Evolutionary conservation across 2,329 filamentous ascomycete species (phyloP).

Genomic region (Cadophora sp.): DNA sequence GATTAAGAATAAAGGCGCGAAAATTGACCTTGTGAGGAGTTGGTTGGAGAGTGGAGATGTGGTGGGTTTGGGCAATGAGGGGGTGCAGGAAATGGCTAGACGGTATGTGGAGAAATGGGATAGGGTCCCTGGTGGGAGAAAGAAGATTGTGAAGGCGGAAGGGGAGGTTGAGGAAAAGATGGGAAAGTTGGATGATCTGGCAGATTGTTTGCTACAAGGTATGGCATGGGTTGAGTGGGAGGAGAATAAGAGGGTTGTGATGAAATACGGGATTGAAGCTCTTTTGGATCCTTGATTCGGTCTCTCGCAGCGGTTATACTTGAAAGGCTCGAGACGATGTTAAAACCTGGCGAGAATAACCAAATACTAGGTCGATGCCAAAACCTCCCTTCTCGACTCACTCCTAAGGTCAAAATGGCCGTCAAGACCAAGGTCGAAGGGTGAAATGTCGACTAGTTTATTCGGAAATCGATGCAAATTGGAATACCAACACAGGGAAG

Average conservation of each 20-base stretch:
- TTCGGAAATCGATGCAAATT: too few relatives aligned
- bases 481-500: too few relatives aligned
- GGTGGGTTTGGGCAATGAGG: slow-evolving; percentile 43
- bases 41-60: slow-evolving; percentile 53
- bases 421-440: too few relatives aligned
- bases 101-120: slow-evolving; percentile 47
- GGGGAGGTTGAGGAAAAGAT: slow-evolving; percentile 42
- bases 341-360: too few relatives aligned
- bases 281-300: slow-evolving; percentile 36
- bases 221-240: slow-evolving; percentile 82
- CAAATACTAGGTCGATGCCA: too few relatives aligned
- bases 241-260: slow-evolving; percentile 55
- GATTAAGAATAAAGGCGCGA: slow-evolving; percentile 59
- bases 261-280: slow-evolving; percentile 44
- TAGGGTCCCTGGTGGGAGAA: slow-evolving; percentile 37
- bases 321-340: background rate
- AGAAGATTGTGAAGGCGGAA: slow-evolving; percentile 41
- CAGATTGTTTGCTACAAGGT: slow-evolving; percentile 80
- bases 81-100: slow-evolving; percentile 47
- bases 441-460: too few relatives aligned
- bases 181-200: slow-evolving; percentile 80
- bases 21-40: slow-evolving; percentile 66
- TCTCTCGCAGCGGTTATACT: background rate
- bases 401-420: too few relatives aligned
- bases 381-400: too few relatives aligned